These are phyloP conservation scores for Meredithiella fracta DNA, from an alignment of 2,329 filamentous ascomycete species.

Conservation along the genomic window DNA sequence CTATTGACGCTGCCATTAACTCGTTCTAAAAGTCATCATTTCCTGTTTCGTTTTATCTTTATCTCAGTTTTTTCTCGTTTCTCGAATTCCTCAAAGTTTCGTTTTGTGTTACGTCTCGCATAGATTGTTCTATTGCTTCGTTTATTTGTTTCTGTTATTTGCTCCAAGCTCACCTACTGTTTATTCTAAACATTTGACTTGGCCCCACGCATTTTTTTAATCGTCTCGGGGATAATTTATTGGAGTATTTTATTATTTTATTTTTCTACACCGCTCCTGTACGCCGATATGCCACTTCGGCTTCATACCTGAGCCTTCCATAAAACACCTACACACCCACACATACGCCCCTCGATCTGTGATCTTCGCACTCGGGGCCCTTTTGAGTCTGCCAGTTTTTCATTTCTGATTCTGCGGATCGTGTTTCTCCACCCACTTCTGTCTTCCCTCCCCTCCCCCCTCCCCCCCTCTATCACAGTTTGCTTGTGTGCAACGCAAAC, in stretches of 20 bases:
- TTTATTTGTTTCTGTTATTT: neutral
- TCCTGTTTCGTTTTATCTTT: neutral
- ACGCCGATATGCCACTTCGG: neutral
- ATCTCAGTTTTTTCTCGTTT: neutral
- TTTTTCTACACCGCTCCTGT: slow-evolving; percentile 5
- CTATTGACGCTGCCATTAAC: too few species aligned
- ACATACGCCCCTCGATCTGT: neutral
- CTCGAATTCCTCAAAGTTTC: neutral
- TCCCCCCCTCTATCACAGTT: neutral
- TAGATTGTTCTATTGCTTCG: neutral
- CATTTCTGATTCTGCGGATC: neutral
- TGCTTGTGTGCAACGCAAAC: slow-evolving; percentile 8
- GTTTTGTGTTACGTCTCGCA: neutral
- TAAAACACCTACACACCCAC: neutral
- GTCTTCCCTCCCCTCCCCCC: neutral
- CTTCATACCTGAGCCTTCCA: slow-evolving; percentile 2
- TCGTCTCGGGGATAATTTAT: neutral
- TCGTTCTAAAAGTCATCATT: neutral
- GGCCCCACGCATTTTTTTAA: neutral
- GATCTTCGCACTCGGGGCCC: neutral
- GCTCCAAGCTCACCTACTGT: too few species aligned
- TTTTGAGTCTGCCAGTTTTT: neutral
- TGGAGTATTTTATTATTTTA: neutral
- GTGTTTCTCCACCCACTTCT: neutral
- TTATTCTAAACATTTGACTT: too few species aligned